phyloP scores from a whole-genome alignment of 2,329 filamentous ascomycete species.

The Davidsoniella australis region DNA sequence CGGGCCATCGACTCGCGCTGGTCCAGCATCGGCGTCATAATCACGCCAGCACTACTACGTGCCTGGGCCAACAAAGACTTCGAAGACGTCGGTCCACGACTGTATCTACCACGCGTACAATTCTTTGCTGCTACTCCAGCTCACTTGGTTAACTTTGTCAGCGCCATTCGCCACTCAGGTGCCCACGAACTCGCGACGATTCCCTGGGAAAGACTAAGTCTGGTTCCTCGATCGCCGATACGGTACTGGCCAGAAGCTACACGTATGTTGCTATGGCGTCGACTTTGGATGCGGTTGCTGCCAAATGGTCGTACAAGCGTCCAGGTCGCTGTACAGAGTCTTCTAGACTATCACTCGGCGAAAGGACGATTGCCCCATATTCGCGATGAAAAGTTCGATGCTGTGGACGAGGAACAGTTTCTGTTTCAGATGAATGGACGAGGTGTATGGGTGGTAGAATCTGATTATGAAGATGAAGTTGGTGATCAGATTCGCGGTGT shows the following conservation, averaged over 20 bases:
- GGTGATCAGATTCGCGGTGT: not conserved
- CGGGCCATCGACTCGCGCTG: not conserved
- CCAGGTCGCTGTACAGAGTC: conserved; percentile 4
- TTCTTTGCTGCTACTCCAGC: not conserved
- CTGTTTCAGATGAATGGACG: conserved; percentile 6
- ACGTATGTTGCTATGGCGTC: conserved; percentile 9
- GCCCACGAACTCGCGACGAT: conserved; percentile 3
- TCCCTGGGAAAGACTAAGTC: conserved; percentile 3
- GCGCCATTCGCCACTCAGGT: conserved; percentile 5
- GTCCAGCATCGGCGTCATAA: not conserved
- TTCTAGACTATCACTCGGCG: conserved; percentile 9
- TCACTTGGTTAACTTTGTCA: conserved; percentile 6
- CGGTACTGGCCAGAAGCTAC: conserved; percentile 3
- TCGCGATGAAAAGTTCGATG: conserved; percentile 4
- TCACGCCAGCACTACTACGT: conserved; percentile 8
- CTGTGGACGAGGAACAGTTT: conserved; percentile 7
- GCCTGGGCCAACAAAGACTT: conserved; percentile 8
- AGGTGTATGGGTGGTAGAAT: conserved; percentile 8
- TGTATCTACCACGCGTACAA: conserved; percentile 6
- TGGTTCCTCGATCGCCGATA: conserved; percentile 1
- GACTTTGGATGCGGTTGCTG: conserved; percentile 4
- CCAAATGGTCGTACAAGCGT: conserved; percentile 4
- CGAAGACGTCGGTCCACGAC: conserved; percentile 4
- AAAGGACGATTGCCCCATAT: conserved; percentile 7
- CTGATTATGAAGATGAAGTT: conserved; percentile 1